Percentiles rank a stretch among this genome's conserved stretches.
phyloP scores from a whole-genome alignment of 208 protist species.

The Herpetomonas muscarum region DNA sequence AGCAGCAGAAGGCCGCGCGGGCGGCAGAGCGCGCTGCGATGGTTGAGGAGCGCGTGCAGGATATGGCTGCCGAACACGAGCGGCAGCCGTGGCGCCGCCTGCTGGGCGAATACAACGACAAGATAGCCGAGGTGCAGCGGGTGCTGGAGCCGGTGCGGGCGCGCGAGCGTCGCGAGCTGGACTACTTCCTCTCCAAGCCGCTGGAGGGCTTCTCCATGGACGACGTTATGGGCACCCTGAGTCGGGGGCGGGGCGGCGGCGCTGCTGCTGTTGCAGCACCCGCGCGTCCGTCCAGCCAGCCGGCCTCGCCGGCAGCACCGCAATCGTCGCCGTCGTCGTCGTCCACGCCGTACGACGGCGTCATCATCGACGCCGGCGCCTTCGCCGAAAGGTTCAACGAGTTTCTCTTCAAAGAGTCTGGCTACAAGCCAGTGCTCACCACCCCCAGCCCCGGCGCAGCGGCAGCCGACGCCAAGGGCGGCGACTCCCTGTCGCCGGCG shows the following conservation, averaged over 20 bases:
- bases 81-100: slow-evolving; percentile 19
- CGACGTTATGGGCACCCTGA: slow-evolving; percentile 24
- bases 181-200: slow-evolving; percentile 28
- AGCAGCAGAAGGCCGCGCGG: background rate
- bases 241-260: background rate
- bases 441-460: slow-evolving; percentile 23
- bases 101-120: slow-evolving; percentile 11
- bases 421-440: slow-evolving; percentile 50
- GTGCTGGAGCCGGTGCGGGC: slow-evolving; percentile 17
- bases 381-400: slow-evolving; percentile 78
- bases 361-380: slow-evolving; percentile 65
- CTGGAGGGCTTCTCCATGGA: slow-evolving; percentile 45
- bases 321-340: background rate
- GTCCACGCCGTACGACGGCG: background rate
- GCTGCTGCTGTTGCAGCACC: slow-evolving; percentile 1
- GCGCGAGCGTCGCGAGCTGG: slow-evolving; percentile 17
- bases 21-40: slow-evolving; percentile 2
- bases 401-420: slow-evolving; percentile 65
- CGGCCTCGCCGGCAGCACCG: background rate
- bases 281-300: background rate
- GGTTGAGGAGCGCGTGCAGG: slow-evolving; percentile 4
- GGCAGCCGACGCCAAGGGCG: slow-evolving; percentile 8
- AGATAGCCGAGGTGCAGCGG: slow-evolving; percentile 15
- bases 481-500: no score
- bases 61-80: background rate